Percentiles rank a stretch among this genome's conserved stretches.
Evolutionary conservation across 2,329 filamentous ascomycete species (phyloP).

Genomic region (Hypomyces perniciosus): DNA sequence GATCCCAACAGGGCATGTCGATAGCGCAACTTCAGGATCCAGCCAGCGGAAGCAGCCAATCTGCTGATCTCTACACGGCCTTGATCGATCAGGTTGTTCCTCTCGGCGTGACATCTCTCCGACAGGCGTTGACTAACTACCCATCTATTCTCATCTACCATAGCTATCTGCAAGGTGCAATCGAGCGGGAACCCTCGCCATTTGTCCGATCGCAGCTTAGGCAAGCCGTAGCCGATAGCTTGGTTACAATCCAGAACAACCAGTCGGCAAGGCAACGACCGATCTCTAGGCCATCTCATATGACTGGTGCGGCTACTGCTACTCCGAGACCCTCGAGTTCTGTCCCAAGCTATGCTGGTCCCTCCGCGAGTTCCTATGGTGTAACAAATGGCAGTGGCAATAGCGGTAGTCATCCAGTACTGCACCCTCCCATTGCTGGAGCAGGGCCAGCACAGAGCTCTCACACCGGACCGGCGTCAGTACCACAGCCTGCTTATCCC

Average conservation of each 20-base stretch:
- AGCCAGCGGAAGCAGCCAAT: constrained; percentile 21
- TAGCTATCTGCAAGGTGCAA: constrained; percentile 42
- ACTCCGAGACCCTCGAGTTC: not conserved
- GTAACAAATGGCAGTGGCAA: not conserved
- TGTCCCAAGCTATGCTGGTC: not conserved
- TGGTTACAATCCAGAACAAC: constrained; percentile 40
- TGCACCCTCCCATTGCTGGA: not conserved
- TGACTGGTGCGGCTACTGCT: not conserved
- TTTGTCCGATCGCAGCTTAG: constrained; percentile 44
- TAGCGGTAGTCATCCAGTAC: not conserved
- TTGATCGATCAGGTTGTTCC: constrained; percentile 50
- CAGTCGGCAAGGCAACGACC: constrained; percentile 28
- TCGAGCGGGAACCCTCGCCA: constrained; percentile 46
- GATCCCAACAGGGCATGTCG: constrained; percentile 2
- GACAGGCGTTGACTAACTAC: constrained; percentile 40
- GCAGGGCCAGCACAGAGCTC: not conserved
- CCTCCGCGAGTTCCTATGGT: not conserved
- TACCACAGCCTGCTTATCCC: constrained; percentile 1
- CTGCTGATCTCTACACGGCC: constrained; percentile 38
- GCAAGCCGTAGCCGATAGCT: constrained; percentile 41
- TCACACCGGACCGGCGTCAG: not conserved
- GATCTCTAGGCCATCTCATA: not conserved
- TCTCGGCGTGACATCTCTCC: constrained; percentile 42
- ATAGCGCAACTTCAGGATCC: constrained; percentile 6
- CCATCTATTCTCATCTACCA: constrained; percentile 45